Percentiles rank a stretch among this genome's conserved stretches.
These are phyloP conservation scores for Tulasnella sp. DNA, from an alignment of 768 basidiomycete species.

Conservation along the genomic window DNA sequence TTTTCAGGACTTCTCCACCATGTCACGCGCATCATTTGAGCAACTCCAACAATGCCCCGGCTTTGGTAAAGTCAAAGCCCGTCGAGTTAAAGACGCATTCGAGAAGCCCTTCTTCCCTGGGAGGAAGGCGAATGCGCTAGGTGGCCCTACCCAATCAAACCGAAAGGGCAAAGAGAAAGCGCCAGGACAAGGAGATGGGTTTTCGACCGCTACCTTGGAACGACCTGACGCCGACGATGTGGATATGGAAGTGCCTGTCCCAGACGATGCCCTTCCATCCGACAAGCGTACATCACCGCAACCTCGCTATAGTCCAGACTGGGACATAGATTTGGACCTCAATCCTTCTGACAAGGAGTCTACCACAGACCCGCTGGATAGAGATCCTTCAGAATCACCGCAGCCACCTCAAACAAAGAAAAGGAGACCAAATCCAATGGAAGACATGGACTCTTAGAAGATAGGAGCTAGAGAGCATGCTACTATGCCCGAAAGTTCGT, in stretches of 20 bases:
- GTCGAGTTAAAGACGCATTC: conserved; percentile 82
- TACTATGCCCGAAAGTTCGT: not conserved
- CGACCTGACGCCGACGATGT: not conserved
- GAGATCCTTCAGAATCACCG: not conserved
- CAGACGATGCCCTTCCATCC: not conserved
- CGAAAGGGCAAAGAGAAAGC: conserved; percentile 10
- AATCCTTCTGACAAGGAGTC: conserved; percentile 11
- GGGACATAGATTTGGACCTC: conserved; percentile 61
- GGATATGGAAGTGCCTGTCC: not conserved
- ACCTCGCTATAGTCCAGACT: conserved; percentile 40
- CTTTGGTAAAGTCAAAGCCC: conserved; percentile 88
- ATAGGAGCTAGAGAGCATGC: not conserved
- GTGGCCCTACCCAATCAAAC: not conserved
- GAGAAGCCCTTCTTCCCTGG: conserved; percentile 54
- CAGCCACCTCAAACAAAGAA: not conserved
- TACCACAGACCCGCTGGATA: not conserved
- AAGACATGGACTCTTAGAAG: not conserved
- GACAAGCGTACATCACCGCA: not conserved
- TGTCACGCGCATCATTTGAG: conserved; percentile 59
- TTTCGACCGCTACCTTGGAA: not conserved
- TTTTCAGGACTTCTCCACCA: conserved; percentile 70
- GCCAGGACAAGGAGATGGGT: not conserved
- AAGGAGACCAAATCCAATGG: conserved; percentile 1
- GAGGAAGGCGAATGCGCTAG: conserved; percentile 34
- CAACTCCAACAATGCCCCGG: conserved; percentile 79